phyloP scores from a whole-genome alignment of 2,329 filamentous ascomycete genomes.

The Cladosporium halotolerans region DNA sequence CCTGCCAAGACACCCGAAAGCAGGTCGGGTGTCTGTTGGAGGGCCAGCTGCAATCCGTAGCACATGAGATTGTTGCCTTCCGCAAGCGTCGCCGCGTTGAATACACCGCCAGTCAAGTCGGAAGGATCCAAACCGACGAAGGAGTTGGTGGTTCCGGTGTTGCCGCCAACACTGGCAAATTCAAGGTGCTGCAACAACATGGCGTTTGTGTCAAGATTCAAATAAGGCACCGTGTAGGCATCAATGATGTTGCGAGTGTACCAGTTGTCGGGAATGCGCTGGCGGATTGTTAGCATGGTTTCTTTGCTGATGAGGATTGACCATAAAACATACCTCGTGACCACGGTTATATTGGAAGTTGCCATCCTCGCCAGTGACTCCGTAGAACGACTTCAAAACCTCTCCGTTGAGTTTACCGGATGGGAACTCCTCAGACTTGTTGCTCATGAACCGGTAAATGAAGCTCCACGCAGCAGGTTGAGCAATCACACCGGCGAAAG shows the following conservation, averaged over 20 bases:
- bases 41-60: conserved; percentile 31
- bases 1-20: conserved; percentile 10
- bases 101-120: conserved; percentile 37
- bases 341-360: conserved; percentile 20
- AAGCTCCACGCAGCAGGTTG: conserved; percentile 24
- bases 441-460: conserved; percentile 27
- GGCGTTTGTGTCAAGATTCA: conserved; percentile 19
- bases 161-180: conserved; percentile 31
- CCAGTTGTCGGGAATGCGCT: conserved; percentile 27
- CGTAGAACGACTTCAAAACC: conserved; percentile 21
- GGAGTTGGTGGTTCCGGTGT: conserved; percentile 29
- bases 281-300: no score
- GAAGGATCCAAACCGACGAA: conserved; percentile 31
- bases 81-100: conserved; percentile 30
- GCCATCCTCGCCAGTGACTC: conserved; percentile 19
- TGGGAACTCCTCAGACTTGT: conserved; percentile 22
- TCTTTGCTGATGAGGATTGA: no score
- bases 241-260: conserved; percentile 21
- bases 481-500: conserved; percentile 23
- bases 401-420: conserved; percentile 18
- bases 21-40: conserved; percentile 29
- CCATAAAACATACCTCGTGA: conserved; percentile 14
- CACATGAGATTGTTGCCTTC: conserved; percentile 33
- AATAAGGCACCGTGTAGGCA: conserved; percentile 30
- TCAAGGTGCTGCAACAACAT: conserved; percentile 26